phyloP scores from a whole-genome alignment of 192 early-diverging fungal species.

The Coemansia erecta region DNA sequence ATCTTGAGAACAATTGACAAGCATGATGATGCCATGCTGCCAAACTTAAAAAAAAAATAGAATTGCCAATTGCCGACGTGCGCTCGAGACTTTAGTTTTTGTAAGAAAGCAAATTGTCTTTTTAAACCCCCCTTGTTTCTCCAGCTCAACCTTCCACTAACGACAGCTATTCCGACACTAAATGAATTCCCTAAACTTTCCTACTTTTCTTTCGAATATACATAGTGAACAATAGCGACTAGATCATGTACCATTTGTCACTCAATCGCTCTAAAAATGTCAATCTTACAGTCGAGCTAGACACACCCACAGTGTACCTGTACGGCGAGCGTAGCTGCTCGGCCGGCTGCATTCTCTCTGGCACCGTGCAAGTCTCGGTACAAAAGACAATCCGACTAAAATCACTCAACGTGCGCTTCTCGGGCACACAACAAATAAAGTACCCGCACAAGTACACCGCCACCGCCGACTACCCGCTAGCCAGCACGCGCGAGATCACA shows the following conservation, averaged over 20 bases:
- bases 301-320: slow-evolving; percentile 18
- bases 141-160: too few relatives aligned
- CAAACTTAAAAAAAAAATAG: too few relatives aligned
- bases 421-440: slow-evolving; percentile 9
- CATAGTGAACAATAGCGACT: background rate
- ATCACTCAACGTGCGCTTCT: slow-evolving; percentile 10
- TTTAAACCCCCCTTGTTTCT: too few relatives aligned
- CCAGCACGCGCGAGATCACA: background rate
- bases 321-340: slow-evolving; percentile 19
- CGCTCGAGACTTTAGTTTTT: too few relatives aligned
- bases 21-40: too few relatives aligned
- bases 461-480: background rate
- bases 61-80: too few relatives aligned
- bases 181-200: background rate
- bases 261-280: background rate
- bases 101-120: too few relatives aligned
- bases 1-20: too few relatives aligned
- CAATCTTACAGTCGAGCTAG: slow-evolving; percentile 12
- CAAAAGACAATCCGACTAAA: slow-evolving; percentile 12
- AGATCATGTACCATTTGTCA: background rate
- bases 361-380: slow-evolving; percentile 10
- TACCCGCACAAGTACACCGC: background rate
- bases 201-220: background rate
- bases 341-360: slow-evolving; percentile 11
- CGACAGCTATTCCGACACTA: too few relatives aligned